Evolutionary conservation across 2,329 filamentous ascomycete genomes (phyloP), one percentile per base, ranked within the genome.

Genomic region (Chaetomium strumarium): DNA sequence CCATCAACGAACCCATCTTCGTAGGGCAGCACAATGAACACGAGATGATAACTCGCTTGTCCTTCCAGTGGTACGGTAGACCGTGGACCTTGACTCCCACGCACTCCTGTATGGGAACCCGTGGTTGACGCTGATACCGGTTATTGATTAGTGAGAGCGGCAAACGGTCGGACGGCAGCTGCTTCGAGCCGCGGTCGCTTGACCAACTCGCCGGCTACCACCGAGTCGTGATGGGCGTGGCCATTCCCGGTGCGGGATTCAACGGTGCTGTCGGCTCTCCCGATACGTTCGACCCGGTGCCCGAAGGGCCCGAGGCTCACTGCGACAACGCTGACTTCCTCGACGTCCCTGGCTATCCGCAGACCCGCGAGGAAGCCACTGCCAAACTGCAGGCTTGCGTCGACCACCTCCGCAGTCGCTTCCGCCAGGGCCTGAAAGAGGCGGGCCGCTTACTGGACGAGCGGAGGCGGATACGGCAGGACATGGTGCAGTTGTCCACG

Each of bases 21-120:
- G 45, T 62, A 20, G 53, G 54, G 5, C 60, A 62, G 45, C 57
- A 62, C 52, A 62, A 62, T 44, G 60, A 62, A 48, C 60, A 62
- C 46, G 60, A 62, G 39, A 59, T 62, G 55, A 56, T 62, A 36
- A 62, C 60, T 8, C 58, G 60, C n/a, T 19, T 60, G 41, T 58
- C 60, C 6, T 60, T 62, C 38, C 60, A 59, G 44, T 62, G 60
- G 34, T 37, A 37, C 3, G 33, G 33, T 34, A 12, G 14, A 34
- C 33, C 33, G 5, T n/a, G 14, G 16, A 9, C 7, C 7, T n/a
- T n/a, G 14, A 37, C 34, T 9, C 13, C 4, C 34, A 5, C 13
- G 12, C 13, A 37, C 5, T 3, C 7, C 34, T 2, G 3, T 37
- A 14, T n/a, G 14, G 14, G 16, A 8, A n/a, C 5, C 5, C 14